Evolutionary conservation across 2,329 filamentous ascomycete genomes (phyloP).

Genomic region (Fusarium begoniae): DNA sequence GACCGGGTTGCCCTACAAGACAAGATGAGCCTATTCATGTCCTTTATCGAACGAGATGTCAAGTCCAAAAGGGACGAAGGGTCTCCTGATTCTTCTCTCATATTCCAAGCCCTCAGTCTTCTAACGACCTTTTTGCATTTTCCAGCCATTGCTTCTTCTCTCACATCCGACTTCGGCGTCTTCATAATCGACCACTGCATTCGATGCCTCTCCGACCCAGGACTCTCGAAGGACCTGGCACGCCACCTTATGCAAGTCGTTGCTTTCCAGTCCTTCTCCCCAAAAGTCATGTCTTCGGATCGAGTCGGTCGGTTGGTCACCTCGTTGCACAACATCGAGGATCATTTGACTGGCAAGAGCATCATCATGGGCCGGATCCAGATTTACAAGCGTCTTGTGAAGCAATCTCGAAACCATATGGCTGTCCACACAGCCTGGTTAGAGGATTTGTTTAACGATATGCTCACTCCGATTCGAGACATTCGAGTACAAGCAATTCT

Average conservation of each 20-base stretch:
- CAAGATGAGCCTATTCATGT: conserved; percentile 80
- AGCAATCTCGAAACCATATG: conserved; percentile 77
- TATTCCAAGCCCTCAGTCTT: conserved; percentile 80
- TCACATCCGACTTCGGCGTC: conserved; percentile 80
- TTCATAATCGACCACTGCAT: conserved; percentile 87
- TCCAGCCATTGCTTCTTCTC: conserved; percentile 71
- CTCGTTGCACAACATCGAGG: conserved; percentile 76
- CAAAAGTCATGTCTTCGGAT: conserved; percentile 76
- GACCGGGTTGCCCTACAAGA: conserved; percentile 75
- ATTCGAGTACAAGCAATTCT: conserved; percentile 78
- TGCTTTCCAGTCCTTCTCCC: conserved; percentile 79
- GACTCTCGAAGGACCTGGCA: conserved; percentile 78
- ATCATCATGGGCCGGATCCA: conserved; percentile 79
- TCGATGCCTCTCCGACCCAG: conserved; percentile 72
- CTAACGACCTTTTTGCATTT: conserved; percentile 81
- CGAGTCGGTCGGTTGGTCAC: conserved; percentile 76
- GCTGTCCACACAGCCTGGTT: conserved; percentile 79
- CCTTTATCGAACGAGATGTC: conserved; percentile 87
- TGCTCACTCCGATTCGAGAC: conserved; percentile 82
- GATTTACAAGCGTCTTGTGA: conserved; percentile 81
- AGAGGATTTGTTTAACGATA: conserved; percentile 80
- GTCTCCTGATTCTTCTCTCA: conserved; percentile 72
- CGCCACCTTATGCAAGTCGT: conserved; percentile 84
- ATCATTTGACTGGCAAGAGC: conserved; percentile 80
- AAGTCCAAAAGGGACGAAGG: conserved; percentile 66